These are phyloP conservation scores for Limonomyces culmigenus DNA, from an alignment of 1,284 basidiomycete genomes.

Conservation along the genomic window DNA sequence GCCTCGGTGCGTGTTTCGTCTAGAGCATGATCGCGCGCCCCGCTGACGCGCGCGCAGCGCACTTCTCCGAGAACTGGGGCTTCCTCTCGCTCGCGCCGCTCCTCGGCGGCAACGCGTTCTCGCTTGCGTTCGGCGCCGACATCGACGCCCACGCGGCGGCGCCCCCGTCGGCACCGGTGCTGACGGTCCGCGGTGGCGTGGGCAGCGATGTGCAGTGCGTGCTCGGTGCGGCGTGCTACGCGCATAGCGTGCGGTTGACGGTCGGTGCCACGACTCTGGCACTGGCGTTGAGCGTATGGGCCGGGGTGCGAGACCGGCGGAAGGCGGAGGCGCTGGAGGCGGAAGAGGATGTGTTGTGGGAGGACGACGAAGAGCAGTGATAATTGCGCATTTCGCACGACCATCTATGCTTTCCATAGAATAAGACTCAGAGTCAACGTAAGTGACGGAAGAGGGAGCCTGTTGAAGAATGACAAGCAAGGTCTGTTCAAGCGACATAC, in stretches of 20 bases:
- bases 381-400: too few species aligned
- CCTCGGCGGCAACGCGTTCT: slow-evolving; percentile 73
- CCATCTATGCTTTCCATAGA: too few species aligned
- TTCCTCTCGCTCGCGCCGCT: slow-evolving; percentile 63
- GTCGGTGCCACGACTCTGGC: slow-evolving; percentile 26
- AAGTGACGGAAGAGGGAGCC: too few species aligned
- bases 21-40: background rate
- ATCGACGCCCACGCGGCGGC: slow-evolving; percentile 46
- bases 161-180: slow-evolving; percentile 3
- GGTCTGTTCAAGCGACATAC: too few species aligned
- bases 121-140: slow-evolving; percentile 66
- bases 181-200: slow-evolving; percentile 9
- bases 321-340: too few species aligned
- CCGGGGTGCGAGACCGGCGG: slow-evolving; percentile 26
- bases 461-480: too few species aligned
- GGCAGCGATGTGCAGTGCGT: slow-evolving; percentile 26
- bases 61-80: slow-evolving; percentile 80
- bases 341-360: too few species aligned
- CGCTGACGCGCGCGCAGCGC: slow-evolving; percentile 23
- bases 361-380: too few species aligned
- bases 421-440: too few species aligned
- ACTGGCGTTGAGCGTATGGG: slow-evolving; percentile 29
- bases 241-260: slow-evolving; percentile 32
- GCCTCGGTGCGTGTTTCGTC: slow-evolving; percentile 29
- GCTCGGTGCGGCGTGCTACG: slow-evolving; percentile 33